Evolutionary conservation across 306 rosid genomes (phyloP), one percentile per base, ranked within the genome.

Genomic region (Cucurbita ficifolia): DNA sequence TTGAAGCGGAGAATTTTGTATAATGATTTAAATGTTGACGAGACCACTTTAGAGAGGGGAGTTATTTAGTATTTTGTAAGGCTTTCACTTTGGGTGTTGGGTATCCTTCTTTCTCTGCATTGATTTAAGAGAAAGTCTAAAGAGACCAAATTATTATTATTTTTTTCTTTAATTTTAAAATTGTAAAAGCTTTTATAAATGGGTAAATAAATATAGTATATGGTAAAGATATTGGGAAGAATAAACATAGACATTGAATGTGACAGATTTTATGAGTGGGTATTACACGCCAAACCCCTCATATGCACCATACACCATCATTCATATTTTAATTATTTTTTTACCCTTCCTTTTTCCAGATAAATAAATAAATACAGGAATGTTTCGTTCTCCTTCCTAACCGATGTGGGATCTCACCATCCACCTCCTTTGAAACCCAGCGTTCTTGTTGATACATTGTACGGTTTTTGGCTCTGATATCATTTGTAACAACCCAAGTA

Each of bases 41-140:
- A 57, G 64, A 62, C 59, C 65, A 62, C 54, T 61, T 70, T 77
- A 19, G 72, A 12, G 4, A 29, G 7, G 0, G 21, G 72, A 33
- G 58, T 21, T 73, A 13, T 29, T 75, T 33, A 76, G 52, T 46
- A 51, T 7, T 10, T 14, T 48, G 39, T 57, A 11, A 56, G 38
- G 9, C 72, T 83, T 83, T 86, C 79, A 74, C 91, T 82, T 83
- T 86, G 16, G 19, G 57, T 85, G 67, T 85, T 86, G 76, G 86
- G 83, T 79, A 80, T 79, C 86, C n/a, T 29, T 29, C 33, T 80
- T 74, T 68, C 77, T 18, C 80, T 56, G 76, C 91, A 79, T 92
- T 81, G 98, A 80, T 88, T 77, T 78, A 77, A 86, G 96, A 87
- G 92, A 92, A 90, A 90, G 92, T 76, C 45, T 72, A 79, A 79